Percentiles rank a stretch among this genome's conserved stretches.
phyloP scores from a whole-genome alignment of 768 basidiomycete species.

The Boletus rubescentipes region DNA sequence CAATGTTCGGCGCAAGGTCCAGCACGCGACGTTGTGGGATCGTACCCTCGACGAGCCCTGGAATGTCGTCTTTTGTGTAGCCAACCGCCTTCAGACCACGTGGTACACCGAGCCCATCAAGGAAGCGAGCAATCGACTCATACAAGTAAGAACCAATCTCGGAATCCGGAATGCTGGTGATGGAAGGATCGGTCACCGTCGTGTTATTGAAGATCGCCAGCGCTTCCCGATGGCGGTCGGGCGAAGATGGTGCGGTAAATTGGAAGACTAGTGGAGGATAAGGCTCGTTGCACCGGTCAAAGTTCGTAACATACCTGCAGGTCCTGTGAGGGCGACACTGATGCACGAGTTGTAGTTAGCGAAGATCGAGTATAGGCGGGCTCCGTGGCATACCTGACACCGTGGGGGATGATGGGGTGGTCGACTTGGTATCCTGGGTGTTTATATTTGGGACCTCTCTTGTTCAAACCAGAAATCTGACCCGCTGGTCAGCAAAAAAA shows the following conservation, averaged over 20 bases:
- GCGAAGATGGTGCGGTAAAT: conserved; percentile 93
- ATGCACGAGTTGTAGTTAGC: conserved; percentile 5
- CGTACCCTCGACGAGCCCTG: conserved; percentile 83
- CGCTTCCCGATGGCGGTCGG: conserved; percentile 86
- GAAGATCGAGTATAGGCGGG: neutral
- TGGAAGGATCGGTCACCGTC: conserved; percentile 63
- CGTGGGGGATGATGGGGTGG: conserved; percentile 91
- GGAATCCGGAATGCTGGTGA: conserved; percentile 71
- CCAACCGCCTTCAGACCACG: conserved; percentile 83
- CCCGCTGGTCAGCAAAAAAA: neutral
- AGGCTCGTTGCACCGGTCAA: neutral
- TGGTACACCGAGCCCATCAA: conserved; percentile 81
- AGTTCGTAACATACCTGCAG: conserved; percentile 54
- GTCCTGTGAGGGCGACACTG: conserved; percentile 86
- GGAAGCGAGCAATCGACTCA: conserved; percentile 86
- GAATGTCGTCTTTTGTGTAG: conserved; percentile 65
- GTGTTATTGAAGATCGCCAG: conserved; percentile 78
- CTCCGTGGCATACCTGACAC: conserved; percentile 55
- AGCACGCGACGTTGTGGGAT: conserved; percentile 90
- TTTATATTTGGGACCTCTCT: conserved; percentile 88
- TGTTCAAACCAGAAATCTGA: conserved; percentile 92
- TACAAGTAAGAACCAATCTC: conserved; percentile 77
- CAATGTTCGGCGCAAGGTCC: conserved; percentile 90
- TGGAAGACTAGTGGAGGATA: conserved; percentile 64
- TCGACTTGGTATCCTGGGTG: conserved; percentile 88